A percentile compares a stretch with the other conserved stretches of the same genome.
phyloP scores from a whole-genome alignment of 179 eudicot species.

The Spinacia oleracea region DNA sequence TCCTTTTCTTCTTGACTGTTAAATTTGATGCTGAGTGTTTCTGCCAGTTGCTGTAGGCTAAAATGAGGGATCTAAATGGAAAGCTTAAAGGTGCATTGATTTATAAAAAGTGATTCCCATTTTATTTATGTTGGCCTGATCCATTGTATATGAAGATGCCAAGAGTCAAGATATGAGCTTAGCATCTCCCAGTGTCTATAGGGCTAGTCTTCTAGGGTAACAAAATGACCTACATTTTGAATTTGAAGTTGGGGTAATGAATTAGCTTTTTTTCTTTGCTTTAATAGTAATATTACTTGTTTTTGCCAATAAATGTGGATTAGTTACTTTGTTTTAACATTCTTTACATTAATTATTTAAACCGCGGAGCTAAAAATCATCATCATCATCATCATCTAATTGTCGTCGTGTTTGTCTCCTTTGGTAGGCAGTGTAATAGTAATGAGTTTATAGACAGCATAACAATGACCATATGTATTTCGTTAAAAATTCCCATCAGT shows the following conservation, averaged over 20 bases:
- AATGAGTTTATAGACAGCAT: too few species aligned
- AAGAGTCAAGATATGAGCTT: neutral
- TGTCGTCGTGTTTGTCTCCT: neutral
- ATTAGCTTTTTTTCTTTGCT: neutral
- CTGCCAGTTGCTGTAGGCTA: neutral
- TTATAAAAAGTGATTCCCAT: neutral
- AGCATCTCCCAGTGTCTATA: neutral
- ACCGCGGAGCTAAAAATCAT: neutral
- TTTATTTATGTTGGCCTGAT: neutral
- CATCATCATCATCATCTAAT: neutral
- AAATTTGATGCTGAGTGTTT: neutral
- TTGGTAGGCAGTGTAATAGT: too few species aligned
- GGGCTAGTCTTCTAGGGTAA: conserved; percentile 4
- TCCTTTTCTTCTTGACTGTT: neutral
- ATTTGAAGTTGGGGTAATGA: neutral
- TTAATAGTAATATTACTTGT: too few species aligned
- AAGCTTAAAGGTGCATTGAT: neutral
- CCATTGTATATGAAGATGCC: neutral
- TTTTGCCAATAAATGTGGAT: neutral
- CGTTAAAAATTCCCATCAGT: neutral
- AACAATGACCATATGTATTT: too few species aligned
- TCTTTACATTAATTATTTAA: neutral
- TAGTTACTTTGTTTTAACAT: too few species aligned
- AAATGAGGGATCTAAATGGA: neutral
- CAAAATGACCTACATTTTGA: neutral